A percentile compares a stretch with the other conserved stretches of the same genome.
phyloP scores from a whole-genome alignment of 345 rosid species.

The Tarenaya hassleriana region DNA sequence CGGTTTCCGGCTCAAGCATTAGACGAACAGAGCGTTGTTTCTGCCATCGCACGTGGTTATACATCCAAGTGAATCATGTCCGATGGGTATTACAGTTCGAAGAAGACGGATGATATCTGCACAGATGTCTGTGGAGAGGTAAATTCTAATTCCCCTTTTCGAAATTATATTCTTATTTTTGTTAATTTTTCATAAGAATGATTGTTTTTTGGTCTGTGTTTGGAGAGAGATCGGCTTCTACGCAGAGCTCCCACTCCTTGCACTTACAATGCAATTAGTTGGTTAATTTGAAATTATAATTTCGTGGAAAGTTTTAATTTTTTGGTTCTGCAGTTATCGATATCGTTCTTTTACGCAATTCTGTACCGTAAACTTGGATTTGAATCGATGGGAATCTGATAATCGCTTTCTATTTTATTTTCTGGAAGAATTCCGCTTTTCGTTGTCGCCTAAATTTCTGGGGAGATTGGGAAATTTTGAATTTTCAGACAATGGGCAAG shows the following conservation, averaged over 20 bases:
- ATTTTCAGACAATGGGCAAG: too few species aligned
- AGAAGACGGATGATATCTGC: constrained; percentile 84
- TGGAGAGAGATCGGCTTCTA: too few species aligned
- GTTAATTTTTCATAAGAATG: neutral
- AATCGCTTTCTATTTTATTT: constrained; percentile 1
- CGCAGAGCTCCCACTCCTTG: too few species aligned
- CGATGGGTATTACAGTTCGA: constrained; percentile 65
- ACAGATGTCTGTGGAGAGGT: constrained; percentile 82
- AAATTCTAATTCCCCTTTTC: neutral
- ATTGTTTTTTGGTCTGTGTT: neutral
- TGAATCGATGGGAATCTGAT: too few species aligned
- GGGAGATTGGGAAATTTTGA: too few species aligned
- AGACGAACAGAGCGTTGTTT: constrained; percentile 6
- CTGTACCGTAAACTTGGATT: neutral
- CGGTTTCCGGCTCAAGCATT: constrained; percentile 17
- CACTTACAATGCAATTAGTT: neutral
- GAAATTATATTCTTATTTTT: neutral
- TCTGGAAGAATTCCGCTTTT: neutral
- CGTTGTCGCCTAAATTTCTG: too few species aligned
- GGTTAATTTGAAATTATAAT: neutral
- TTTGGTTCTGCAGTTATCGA: neutral
- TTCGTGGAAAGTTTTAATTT: neutral
- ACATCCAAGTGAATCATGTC: constrained; percentile 39
- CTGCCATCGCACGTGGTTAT: neutral
- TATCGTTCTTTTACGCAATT: neutral